Evolutionary conservation across 495 filamentous ascomycete genomes (phyloP), one percentile per base, ranked within the genome.

Genomic region (Penicillium waksmanii): DNA sequence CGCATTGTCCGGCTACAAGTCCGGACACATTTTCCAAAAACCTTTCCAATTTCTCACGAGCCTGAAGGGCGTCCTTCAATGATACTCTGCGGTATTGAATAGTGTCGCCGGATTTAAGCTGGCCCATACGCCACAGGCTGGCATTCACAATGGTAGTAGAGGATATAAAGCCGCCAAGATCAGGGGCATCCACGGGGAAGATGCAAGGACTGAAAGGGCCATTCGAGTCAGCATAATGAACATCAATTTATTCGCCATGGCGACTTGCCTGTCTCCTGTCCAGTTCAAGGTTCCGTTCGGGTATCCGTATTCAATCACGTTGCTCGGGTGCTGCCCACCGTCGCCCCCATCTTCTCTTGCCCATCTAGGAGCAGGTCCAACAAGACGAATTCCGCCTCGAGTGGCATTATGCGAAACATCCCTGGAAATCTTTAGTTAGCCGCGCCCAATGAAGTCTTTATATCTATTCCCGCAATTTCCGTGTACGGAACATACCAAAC

Each of bases 271-370:
- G 54, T 86, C 84, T 3, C 84, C 84, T 0, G 81, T 84, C 78
- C 80, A 87, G 60, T 85, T 86, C 13, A 86, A 53, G 0, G 77
- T 72, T 1, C 84, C 82, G 1, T 76, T 73, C 1, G 80, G 76
- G 66, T 87, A 87, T 8, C 82, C 83, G 65, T 85, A 87, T 53
- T 88, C 84, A 18, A 84, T 71, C 5, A 85, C 63, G 58, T 88
- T 87, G 13, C 74, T 79, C 0, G 85, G 85, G 66, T 88, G 85
- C 4, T 77, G 69, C 0, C 85, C 85, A 18, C 83, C 85, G 36
- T 86, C 84, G 11, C 84, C 84, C 18, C 85, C 85, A 63, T 85
- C 79, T 17, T 71, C 65, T 21, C 85, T 73, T 27, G 82, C 81
- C 79, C 81, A 88, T 62, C 78, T 74, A 21, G 81, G 82, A 31